Base-by-base conservation (phyloP, 2,329 filamentous ascomycete species). In the Cercospora janseana region DNA sequence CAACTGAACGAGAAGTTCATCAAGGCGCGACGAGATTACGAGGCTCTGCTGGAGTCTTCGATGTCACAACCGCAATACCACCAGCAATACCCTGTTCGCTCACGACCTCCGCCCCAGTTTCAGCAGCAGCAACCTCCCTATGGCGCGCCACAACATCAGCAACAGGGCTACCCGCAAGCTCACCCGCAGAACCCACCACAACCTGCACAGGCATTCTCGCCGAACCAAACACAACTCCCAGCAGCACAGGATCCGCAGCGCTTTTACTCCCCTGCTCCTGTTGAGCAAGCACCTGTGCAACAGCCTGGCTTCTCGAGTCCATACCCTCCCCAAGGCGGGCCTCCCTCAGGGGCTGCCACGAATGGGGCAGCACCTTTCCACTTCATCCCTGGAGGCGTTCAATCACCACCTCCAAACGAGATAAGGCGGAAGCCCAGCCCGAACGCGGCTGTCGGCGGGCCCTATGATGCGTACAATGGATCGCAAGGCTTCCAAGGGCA, bases 1-100 rank as follows among this genome's bases (percentile, higher is more conserved):
- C 92, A 97, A 68, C 76, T 98, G 56, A 98, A 98, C 65, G 93
- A 98, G 70, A 97, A 97, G 73, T 98, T 98, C 70, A 97, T 98
- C 77, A 98, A 98, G 72, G 93, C 93, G 37, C 85, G 93, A 58
- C 82, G 92, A 63, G 93, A 98, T 71, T 98, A 98, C 68, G 93
- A 98, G 72, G 85, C 88, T 23, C 79, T 98, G n/a, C 77, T 98
- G 15, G 93, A 98, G 70, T 87, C 88, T 13, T 97, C 92, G 49
- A 97, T 98, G 92, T 84, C 91, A 1, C 92, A 96, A 60, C 87
- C 91, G n/a, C 83, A 87, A 45, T 60, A 63, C 35, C 55, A 62
- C 24, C 62, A 66, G 38, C 60, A 65, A 28, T 66, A 60, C 48
- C 62, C 64, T 0, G 45, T 63, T 37, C 62, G 64, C 34, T 55